These are phyloP conservation scores for Cystobasidium pallidum DNA, from an alignment of 1,284 basidiomycete genomes.

Conservation along the genomic window DNA sequence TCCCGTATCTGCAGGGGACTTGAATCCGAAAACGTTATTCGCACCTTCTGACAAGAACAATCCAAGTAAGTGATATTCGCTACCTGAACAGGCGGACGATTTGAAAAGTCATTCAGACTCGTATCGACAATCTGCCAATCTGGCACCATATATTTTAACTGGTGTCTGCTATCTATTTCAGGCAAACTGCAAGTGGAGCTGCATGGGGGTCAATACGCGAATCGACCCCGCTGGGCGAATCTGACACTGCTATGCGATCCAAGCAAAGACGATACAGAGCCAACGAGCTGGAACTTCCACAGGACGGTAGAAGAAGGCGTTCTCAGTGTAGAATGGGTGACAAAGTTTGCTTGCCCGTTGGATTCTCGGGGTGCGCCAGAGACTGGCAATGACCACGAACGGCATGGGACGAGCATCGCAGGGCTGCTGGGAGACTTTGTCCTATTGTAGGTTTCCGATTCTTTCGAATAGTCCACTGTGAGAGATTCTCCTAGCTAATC, in stretches of 20 bases:
- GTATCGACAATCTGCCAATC: too few relatives aligned
- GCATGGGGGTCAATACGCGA: constrained; percentile 64
- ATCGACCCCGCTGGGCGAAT: constrained; percentile 66
- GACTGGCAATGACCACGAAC: constrained; percentile 53
- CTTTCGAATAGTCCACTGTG: too few relatives aligned
- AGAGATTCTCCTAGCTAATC: too few relatives aligned
- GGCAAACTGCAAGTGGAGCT: constrained; percentile 45
- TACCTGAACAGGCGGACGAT: background rate
- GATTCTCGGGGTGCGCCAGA: constrained; percentile 56
- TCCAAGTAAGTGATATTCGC: constrained; percentile 19
- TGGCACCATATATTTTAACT: too few relatives aligned
- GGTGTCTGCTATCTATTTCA: background rate
- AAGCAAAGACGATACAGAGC: constrained; percentile 56
- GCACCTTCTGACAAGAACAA: constrained; percentile 31
- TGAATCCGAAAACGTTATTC: constrained; percentile 54
- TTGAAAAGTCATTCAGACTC: too few relatives aligned
- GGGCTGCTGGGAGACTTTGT: constrained; percentile 77
- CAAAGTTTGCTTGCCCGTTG: constrained; percentile 54
- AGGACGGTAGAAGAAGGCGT: constrained; percentile 59
- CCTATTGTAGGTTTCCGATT: constrained; percentile 64
- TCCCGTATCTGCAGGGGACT: constrained; percentile 65
- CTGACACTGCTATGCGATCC: constrained; percentile 65
- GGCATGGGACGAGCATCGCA: constrained; percentile 53
- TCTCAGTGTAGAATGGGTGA: constrained; percentile 63
- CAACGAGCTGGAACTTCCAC: constrained; percentile 66